These are phyloP conservation scores for Penicillium sclerotigenum DNA, from an alignment of 2,329 filamentous ascomycete species.

Conservation along the genomic window DNA sequence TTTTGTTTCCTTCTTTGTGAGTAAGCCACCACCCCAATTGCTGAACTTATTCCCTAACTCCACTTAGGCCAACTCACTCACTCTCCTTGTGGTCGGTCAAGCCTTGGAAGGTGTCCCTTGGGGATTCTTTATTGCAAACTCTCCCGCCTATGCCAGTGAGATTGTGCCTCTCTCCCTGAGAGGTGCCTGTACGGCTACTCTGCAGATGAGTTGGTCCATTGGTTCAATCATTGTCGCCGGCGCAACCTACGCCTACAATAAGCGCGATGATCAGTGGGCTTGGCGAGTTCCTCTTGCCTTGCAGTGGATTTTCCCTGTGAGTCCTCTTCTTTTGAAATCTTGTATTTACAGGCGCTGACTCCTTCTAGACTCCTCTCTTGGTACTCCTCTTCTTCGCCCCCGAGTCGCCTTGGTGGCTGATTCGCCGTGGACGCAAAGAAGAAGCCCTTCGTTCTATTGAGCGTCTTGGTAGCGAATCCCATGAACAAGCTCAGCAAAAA, in stretches of 20 bases:
- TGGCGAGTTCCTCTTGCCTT: slow-evolving; percentile 29
- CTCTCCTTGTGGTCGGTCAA: slow-evolving; percentile 38
- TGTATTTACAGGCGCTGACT: background rate
- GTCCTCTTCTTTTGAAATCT: background rate
- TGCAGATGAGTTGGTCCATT: slow-evolving; percentile 33
- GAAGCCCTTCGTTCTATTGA: slow-evolving; percentile 26
- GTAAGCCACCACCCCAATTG: background rate
- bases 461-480: slow-evolving; percentile 20
- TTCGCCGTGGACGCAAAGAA: slow-evolving; percentile 26
- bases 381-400: slow-evolving; percentile 28
- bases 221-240: slow-evolving; percentile 30
- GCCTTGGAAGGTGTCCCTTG: slow-evolving; percentile 31
- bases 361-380: slow-evolving; percentile 26
- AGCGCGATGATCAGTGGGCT: slow-evolving; percentile 20
- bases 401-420: slow-evolving; percentile 31
- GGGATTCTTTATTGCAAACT: slow-evolving; percentile 33
- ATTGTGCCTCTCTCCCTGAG: slow-evolving; percentile 28
- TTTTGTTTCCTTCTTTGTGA: slow-evolving; percentile 58
- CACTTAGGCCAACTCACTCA: slow-evolving; percentile 39
- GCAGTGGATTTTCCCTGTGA: slow-evolving; percentile 33
- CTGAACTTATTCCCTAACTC: background rate
- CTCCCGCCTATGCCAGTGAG: slow-evolving; percentile 31
- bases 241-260: slow-evolving; percentile 25
- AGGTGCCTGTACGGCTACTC: slow-evolving; percentile 25
- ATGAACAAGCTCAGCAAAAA: slow-evolving; percentile 18